Evolutionary conservation across 2,329 filamentous ascomycete species (phyloP).

Genomic region (Trichoderma koningiopsis): DNA sequence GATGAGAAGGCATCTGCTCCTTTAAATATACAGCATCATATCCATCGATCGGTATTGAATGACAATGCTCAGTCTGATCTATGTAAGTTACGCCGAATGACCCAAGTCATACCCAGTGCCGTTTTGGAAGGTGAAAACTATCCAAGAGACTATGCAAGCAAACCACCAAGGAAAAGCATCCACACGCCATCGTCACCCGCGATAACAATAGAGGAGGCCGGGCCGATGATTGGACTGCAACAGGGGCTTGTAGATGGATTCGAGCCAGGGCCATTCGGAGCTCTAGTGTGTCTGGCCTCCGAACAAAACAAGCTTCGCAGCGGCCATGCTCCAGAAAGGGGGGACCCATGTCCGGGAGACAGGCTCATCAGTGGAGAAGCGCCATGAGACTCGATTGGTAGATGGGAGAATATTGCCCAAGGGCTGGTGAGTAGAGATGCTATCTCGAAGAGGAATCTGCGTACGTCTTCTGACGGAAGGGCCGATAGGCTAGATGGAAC

Average conservation of each 20-base stretch:
- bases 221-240: constrained; percentile 8
- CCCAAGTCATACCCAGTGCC: constrained; percentile 25
- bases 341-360: constrained; percentile 11
- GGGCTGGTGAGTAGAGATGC: constrained; percentile 14
- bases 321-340: constrained; percentile 22
- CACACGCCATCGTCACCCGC: constrained; percentile 20
- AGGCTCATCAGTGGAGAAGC: constrained; percentile 13
- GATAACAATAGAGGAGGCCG: constrained; percentile 15
- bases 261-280: constrained; percentile 20
- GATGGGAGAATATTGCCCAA: constrained; percentile 9
- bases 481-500: constrained; percentile 26
- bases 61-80: not conserved
- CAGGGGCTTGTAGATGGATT: constrained; percentile 9
- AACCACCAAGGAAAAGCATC: constrained; percentile 18
- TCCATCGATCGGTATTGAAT: not conserved
- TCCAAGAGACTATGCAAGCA: constrained; percentile 5
- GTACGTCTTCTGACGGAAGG: constrained; percentile 25
- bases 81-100: constrained; percentile 2
- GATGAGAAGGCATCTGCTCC: constrained; percentile 2
- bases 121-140: constrained; percentile 25
- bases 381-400: constrained; percentile 3
- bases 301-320: constrained; percentile 16
- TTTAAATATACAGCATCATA: constrained; percentile 22
- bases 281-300: constrained; percentile 10
- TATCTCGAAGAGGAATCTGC: constrained; percentile 24